Percentiles rank a stretch among this genome's conserved stretches.
Evolutionary conservation across 2,329 filamentous ascomycete genomes (phyloP).

Genomic region (Pseudofabraea citricarpa): DNA sequence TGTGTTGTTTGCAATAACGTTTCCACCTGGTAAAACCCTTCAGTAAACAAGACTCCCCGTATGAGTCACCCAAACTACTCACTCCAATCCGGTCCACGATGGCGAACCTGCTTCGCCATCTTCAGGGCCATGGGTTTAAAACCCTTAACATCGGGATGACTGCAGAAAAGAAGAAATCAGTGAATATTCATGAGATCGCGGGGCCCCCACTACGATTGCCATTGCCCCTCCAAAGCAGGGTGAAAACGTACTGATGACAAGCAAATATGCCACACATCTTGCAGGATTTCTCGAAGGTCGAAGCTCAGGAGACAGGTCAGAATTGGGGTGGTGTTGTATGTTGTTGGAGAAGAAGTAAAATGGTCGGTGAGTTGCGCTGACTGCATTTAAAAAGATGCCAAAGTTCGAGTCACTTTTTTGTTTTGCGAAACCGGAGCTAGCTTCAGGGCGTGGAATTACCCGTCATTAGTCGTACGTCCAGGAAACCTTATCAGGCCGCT

Average conservation of each 20-base stretch:
- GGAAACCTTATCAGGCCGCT: too few relatives aligned
- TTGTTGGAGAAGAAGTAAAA: constrained; percentile 2
- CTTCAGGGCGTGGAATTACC: too few relatives aligned
- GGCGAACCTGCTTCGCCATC: constrained; percentile 95
- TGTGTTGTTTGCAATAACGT: constrained; percentile 82
- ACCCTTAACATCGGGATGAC: constrained; percentile 89
- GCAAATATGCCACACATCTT: constrained; percentile 59
- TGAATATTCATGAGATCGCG: background rate
- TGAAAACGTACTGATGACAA: constrained; percentile 71
- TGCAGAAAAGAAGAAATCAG: constrained; percentile 25
- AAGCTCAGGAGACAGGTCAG: background rate
- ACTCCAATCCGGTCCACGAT: constrained; percentile 99
- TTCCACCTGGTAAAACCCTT: constrained; percentile 60
- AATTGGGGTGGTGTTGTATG: constrained; percentile 3
- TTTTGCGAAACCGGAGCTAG: background rate
- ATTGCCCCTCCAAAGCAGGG: background rate
- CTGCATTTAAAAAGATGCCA: background rate
- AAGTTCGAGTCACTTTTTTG: background rate
- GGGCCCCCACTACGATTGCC: constrained; percentile 30
- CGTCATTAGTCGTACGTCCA: too few relatives aligned
- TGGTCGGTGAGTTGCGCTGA: too few relatives aligned
- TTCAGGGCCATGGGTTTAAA: constrained; percentile 94
- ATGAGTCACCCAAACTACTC: constrained; percentile 39
- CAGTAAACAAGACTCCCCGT: background rate
- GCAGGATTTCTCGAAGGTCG: constrained; percentile 7